Evolutionary conservation across 2,329 filamentous ascomycete genomes (phyloP), one percentile per base, ranked within the genome.

Genomic region (Fusarium coffeatum): DNA sequence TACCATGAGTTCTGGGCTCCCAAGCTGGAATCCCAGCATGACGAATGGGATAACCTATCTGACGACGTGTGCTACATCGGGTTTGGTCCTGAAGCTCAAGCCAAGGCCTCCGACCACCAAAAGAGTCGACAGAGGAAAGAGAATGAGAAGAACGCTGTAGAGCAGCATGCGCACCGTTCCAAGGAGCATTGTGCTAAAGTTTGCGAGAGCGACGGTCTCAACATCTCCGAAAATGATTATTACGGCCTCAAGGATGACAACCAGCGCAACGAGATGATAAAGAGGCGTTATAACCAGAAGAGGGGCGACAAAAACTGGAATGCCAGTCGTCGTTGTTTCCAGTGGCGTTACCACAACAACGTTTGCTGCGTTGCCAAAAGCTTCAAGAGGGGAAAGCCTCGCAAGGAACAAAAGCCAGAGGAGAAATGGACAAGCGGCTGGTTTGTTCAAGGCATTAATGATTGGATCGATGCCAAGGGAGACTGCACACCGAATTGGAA

Each of bases 31-130:
- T 70, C 78, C 7, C 73, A 76, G 40, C 81, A 83, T 18, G 78
- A 83, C 11, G 79, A 86, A 51, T 88, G 86, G 86, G 83, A 87
- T 72, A 88, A 88, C 69, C 70, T 83, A 7, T 84, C 85, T 6
- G 81, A 86, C 27, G 83, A 85, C 49, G 77, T 78, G 13, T 83
- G 81, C 68, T 86, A 84, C 67, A 76, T 82, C 60, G 81, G 77
- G 47, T 79, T 79, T 16, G 80, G 81, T 30, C 76, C 79, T 6
- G 76, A 72, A 3, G 78, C 77, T 3, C 81, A 83, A 66, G 68
- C 69, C 22, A 74, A 74, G 27, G 78, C 78, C 2, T 76, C 78
- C 7, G 76, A 76, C 4, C 65, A 74, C 43, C 74, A 72, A 30
- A 78, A 75, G 34, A 74, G 74, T 10, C 78, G 80, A 10, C 80